Base-by-base conservation (phyloP, 129 eudicot species). In the Flaveria robusta region DNA sequence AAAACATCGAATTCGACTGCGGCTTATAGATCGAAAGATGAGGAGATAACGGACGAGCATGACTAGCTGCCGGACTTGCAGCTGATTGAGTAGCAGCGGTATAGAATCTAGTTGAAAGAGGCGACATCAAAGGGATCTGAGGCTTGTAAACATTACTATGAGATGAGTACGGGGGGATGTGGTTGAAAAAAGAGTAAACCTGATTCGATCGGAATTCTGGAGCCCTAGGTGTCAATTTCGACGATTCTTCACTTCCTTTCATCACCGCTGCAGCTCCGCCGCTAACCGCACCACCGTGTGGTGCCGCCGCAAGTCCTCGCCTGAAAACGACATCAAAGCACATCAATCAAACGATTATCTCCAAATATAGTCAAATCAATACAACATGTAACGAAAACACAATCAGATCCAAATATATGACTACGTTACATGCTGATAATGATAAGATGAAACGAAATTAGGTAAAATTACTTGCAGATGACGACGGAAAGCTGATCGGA, bases 231-330 rank as follows among this genome's bases (percentile, higher is more conserved):
- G 78, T 79, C 70, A 72, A 69, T 47, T 70, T 64, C 26, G 64
- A 13, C 2, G 79, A 65, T 59, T 87, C 90, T 63, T 74, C 86
- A 18, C 74, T 75, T 6, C 81, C 85, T 71, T 83, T 85, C 67
- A 79, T 83, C 88, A 79, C 31, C 89, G 74, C 51, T 43, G 81
- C 73, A 34, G 82, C 83, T 37, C 66, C 56, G 12, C 78, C 24
- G 7, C 83, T 74, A 1, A 83, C 58, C 4, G 79, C 90, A 19
- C 41, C 87, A 2, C 91, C 84, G 45, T 85, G 87, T 58, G 90
- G 68, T 20, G 92, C 86, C 0, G 92, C 86, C 22, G 96, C 88
- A 42, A 78, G 82, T 51, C 96, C 98, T 59, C 97, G 86, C 73
- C 93, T 88, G 78, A 4, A 76, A 16, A 26, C 69, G 20, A 72